phyloP scores from a whole-genome alignment of 768 basidiomycete species.

The Pulveroboletus sp. region DNA sequence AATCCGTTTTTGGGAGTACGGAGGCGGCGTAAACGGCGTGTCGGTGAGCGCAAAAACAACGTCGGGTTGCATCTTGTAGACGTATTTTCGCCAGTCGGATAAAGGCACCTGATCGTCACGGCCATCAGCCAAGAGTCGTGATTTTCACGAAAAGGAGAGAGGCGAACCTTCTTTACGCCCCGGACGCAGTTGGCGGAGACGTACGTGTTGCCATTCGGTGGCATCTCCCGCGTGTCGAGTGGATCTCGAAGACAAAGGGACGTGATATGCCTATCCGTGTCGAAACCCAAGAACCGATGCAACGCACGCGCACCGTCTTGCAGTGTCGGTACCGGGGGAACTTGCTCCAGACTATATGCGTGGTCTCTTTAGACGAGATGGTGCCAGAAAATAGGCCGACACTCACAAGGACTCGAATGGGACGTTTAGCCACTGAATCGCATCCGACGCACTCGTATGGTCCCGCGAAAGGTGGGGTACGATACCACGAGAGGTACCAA shows the following conservation, averaged over 20 bases:
- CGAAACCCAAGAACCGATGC: constrained; percentile 65
- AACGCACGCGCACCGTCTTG: constrained; percentile 51
- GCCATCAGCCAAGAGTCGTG: not conserved
- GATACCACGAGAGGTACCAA: constrained; percentile 68
- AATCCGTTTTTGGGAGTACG: constrained; percentile 75
- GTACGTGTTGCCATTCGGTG: constrained; percentile 61
- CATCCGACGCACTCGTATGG: constrained; percentile 42
- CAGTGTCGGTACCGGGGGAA: constrained; percentile 64
- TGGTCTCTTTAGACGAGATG: too few relatives aligned
- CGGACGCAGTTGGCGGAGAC: constrained; percentile 58
- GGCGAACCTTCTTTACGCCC: constrained; percentile 66
- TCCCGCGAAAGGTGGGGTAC: constrained; percentile 74
- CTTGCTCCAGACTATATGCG: constrained; percentile 54
- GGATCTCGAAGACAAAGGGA: constrained; percentile 68
- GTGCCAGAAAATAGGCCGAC: not conserved
- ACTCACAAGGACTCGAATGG: constrained; percentile 85
- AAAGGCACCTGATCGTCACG: constrained; percentile 46
- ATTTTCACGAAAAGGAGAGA: not conserved
- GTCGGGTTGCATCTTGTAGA: constrained; percentile 58
- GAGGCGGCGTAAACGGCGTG: constrained; percentile 59
- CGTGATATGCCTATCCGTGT: constrained; percentile 45
- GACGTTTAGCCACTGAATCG: constrained; percentile 63
- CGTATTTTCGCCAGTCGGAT: constrained; percentile 54
- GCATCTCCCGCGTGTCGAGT: constrained; percentile 61
- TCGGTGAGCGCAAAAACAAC: constrained; percentile 71